These are phyloP conservation scores for Caryopteris hybrid DNA, from an alignment of 305 asterid species.

Conservation along the genomic window DNA sequence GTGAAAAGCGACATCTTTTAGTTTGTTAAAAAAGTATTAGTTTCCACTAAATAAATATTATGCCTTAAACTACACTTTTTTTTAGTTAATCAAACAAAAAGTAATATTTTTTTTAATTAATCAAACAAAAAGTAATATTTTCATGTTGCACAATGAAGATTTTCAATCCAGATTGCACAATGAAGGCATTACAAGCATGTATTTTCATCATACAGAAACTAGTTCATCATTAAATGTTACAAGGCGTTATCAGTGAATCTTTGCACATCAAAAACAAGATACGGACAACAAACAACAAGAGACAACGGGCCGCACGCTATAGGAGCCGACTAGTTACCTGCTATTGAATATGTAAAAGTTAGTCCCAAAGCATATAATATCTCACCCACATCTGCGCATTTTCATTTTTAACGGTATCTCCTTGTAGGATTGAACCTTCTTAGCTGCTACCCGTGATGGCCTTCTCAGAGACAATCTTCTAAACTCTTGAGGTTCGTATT, in stretches of 20 bases:
- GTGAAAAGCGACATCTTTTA: too few relatives aligned
- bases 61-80: too few relatives aligned
- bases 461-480: conserved; percentile 41
- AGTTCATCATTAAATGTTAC: not conserved
- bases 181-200: not conserved
- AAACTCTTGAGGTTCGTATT: conserved; percentile 23
- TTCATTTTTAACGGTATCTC: conserved; percentile 52
- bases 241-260: not conserved
- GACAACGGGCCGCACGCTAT: not conserved
- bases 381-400: conserved; percentile 53
- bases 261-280: not conserved
- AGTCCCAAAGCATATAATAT: not conserved
- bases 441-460: conserved; percentile 63
- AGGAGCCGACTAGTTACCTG: not conserved
- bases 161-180: not conserved
- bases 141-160: too few relatives aligned
- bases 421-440: conserved; percentile 65
- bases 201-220: not conserved
- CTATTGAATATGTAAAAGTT: not conserved
- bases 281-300: not conserved
- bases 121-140: too few relatives aligned
- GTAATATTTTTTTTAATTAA: too few relatives aligned
- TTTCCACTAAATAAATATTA: too few relatives aligned
- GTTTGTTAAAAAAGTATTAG: too few relatives aligned
- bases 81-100: too few relatives aligned